Evolutionary conservation across 768 basidiomycete genomes (phyloP), one percentile per base, ranked within the genome.

Genomic region (Suillus subluteus): DNA sequence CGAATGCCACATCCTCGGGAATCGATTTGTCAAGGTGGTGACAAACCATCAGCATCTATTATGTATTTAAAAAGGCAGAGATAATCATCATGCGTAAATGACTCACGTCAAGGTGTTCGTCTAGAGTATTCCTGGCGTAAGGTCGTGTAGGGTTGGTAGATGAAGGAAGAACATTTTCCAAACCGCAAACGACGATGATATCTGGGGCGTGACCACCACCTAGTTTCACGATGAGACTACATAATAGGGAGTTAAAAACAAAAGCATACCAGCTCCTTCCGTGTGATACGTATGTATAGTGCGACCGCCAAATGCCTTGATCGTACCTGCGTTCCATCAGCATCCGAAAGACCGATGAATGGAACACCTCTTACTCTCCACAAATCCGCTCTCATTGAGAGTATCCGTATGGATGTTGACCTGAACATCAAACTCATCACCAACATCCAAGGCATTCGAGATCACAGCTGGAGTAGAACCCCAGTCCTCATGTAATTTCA

Each of bases 401-500:
- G 97, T 99, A 75, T 99, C 98, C 0, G 96, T 96, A 74, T 99
- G 98, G 46, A 99, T 98, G 76, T 96, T 96, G 61, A 94, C 91
- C 85, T 99, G 97, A 4, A 99, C 93, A 76, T 99, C 98, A 75
- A 93, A 95, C 67, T 93, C 84, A 71, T 99, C 95, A 1, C 83
- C 96, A 23, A 99, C 85, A 63, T 89, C 87, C 70, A 99, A 81
- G 62, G 89, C 90, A 54, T 86, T 90, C 65, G 81, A 79, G 69
- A 99, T 98, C 1, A 87, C 86, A 21, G 87, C 87, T 1, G 98
- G 98, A 1, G 96, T 96, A 23, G 87, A 84, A 2, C 97, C 97
- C 97, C 97, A 98, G 76, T 99, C 97, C 77, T 99, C 98, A 72
- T 99, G 98, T 66, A 99, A 79, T 80, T 99, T 99, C 71, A 99